Percentiles rank a stretch among this genome's conserved stretches.
Conservation (phyloP, 139 green algal species). For the Asterochloris erici region DNA sequence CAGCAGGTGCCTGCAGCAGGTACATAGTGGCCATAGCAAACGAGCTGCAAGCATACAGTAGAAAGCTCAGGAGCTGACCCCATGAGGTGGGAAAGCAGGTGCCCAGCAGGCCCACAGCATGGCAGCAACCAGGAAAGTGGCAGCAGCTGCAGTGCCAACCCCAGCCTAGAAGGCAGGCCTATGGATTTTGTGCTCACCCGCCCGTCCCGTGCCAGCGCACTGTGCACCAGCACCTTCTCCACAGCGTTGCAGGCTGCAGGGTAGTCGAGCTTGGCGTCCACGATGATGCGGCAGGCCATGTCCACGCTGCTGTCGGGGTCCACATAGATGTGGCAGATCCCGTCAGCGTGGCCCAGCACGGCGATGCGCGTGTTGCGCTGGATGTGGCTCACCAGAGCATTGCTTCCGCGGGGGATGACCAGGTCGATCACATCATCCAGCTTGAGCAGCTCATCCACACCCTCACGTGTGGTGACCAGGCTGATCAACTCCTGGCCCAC, state of each 20-base stretch:
- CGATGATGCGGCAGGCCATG: conserved; percentile 54
- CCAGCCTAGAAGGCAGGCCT: neutral
- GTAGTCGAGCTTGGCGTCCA: conserved; percentile 97
- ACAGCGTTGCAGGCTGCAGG: conserved; percentile 97
- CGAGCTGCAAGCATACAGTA: too few relatives aligned
- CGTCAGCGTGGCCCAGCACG: conserved; percentile 96
- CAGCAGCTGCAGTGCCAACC: too few relatives aligned
- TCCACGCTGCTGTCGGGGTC: conserved; percentile 69
- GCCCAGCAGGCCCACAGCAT: too few relatives aligned
- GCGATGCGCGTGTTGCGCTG: conserved; percentile 95
- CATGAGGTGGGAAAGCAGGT: too few relatives aligned
- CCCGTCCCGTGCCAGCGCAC: conserved; percentile 39
- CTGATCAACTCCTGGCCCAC: conserved; percentile 69
- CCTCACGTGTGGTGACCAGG: conserved; percentile 82
- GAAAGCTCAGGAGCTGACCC: too few relatives aligned
- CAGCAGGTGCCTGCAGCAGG: too few relatives aligned
- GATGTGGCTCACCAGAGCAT: conserved; percentile 81
- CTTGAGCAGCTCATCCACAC: conserved; percentile 85
- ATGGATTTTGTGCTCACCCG: neutral
- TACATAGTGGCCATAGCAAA: too few relatives aligned
- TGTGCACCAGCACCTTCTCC: conserved; percentile 89
- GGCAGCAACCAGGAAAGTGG: too few relatives aligned
- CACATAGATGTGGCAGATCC: conserved; percentile 98
- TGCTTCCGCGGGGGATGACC: conserved; percentile 91
- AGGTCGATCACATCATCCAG: conserved; percentile 95